Base-by-base conservation (phyloP, 2,329 filamentous ascomycete genomes). In the Colletotrichum filicis region DNA sequence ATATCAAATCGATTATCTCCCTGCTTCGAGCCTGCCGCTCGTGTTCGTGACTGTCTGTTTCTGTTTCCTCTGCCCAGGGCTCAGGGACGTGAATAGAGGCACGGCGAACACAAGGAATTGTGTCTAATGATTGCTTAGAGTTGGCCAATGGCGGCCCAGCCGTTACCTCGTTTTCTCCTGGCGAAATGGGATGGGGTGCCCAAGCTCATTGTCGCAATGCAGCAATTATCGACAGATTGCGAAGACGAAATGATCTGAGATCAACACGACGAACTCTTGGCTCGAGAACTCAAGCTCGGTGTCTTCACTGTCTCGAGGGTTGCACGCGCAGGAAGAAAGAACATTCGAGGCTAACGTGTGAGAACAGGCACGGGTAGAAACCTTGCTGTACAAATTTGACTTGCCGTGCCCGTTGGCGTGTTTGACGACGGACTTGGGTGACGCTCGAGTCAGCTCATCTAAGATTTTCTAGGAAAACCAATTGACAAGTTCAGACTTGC, bases 381-480 rank as follows among this genome's bases (percentile, higher is more conserved):
- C 35, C 55, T 63, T n/a, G 30, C 53, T 9, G 26, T 26, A 24
- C 28, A 30, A 9, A n/a, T 61, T 56, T 32, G 61, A 42, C 57
- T 30, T 63, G 64, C 62, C 62, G 24, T 22, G 61, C 37, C 56
- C 35, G 24, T 66, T 61, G 68, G 64, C 57, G 28, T 58, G 68
- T 65, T 60, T 65, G 60, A 73, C 49, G 8, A 61, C 49, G 57
- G 57, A 24, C 64, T 58, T 59, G 64, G 69, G 58, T 32, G 58
- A 53, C 24, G 69, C 8, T 24, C 57, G 63, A 64, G 58, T 72
- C 69, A 59, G 69, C 53, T 30, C 35, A 63, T 68, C 63, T 63
- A 59, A 62, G 64, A 59, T 68, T 72, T 71, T 30, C 30, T 55
- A 30, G 19, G 7, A 49, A 19, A n/a, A 4, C 42, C 19, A 19